phyloP scores from a whole-genome alignment of 306 rosid species.

The Quercus suber region DNA sequence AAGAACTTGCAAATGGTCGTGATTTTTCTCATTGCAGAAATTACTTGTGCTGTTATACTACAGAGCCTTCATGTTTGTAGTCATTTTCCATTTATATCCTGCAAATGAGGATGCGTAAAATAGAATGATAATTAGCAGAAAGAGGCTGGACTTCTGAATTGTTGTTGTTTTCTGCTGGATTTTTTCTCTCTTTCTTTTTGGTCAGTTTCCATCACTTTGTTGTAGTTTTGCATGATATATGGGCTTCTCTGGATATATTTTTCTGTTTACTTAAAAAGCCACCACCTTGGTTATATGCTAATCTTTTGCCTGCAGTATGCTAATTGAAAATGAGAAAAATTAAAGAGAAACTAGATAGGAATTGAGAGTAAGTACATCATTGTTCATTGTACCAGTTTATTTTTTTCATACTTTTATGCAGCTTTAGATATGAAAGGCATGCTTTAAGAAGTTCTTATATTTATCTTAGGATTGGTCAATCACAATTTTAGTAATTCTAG shows the following conservation, averaged over 20 bases:
- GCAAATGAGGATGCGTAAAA: not conserved
- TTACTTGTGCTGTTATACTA: conserved; percentile 26
- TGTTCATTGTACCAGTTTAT: not conserved
- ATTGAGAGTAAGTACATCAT: not conserved
- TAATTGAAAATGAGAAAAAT: not conserved
- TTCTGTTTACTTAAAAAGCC: not conserved
- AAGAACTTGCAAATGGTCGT: conserved; percentile 42
- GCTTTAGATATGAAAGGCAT: not conserved
- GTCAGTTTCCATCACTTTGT: not conserved
- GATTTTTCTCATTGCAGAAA: conserved; percentile 38
- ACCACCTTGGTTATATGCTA: not conserved
- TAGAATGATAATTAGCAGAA: conserved; percentile 4
- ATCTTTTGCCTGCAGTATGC: not conserved
- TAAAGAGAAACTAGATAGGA: not conserved
- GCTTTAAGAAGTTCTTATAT: not conserved
- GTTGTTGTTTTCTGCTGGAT: not conserved
- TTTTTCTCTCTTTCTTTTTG: not conserved
- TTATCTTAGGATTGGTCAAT: not conserved
- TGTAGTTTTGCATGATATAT: not conserved
- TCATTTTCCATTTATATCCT: conserved; percentile 22
- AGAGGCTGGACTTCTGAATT: conserved; percentile 13
- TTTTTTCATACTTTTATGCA: not conserved
- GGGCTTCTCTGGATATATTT: not conserved
- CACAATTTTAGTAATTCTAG: not conserved
- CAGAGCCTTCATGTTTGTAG: conserved; percentile 22